phyloP scores from a whole-genome alignment of 2,329 filamentous ascomycete genomes.

The Alternaria gaisen region DNA sequence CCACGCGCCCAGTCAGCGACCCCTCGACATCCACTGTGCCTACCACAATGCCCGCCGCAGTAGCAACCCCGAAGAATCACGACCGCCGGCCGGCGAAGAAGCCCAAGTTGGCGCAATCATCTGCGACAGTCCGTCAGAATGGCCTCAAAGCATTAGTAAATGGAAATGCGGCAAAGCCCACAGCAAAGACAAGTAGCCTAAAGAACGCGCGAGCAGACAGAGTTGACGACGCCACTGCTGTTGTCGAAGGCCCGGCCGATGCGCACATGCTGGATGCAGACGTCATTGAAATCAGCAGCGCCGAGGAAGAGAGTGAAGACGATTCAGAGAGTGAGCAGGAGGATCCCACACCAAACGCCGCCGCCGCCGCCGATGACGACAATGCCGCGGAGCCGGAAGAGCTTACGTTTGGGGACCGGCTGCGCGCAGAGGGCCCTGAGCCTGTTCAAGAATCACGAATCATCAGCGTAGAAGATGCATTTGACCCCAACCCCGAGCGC shows the following conservation, averaged over 20 bases:
- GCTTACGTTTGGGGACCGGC: conserved; percentile 87
- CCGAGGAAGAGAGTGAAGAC: conserved; percentile 53
- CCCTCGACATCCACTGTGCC: neutral
- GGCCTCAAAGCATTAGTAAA: conserved; percentile 47
- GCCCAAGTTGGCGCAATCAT: conserved; percentile 45
- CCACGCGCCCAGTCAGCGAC: neutral
- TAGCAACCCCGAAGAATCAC: conserved; percentile 36
- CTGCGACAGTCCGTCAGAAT: conserved; percentile 31
- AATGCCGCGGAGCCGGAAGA: conserved; percentile 57
- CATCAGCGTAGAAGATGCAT: conserved; percentile 76
- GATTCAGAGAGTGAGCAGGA: conserved; percentile 41
- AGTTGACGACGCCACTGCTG: conserved; percentile 66
- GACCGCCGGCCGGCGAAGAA: conserved; percentile 50
- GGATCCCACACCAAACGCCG: conserved; percentile 27
- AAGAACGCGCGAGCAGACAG: conserved; percentile 61
- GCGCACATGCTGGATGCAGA: conserved; percentile 50
- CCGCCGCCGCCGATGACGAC: conserved; percentile 39
- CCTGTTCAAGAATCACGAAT: conserved; percentile 52
- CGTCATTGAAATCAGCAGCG: conserved; percentile 60
- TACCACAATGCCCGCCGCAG: conserved; percentile 43
- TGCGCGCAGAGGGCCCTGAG: conserved; percentile 68
- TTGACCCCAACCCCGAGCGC: conserved; percentile 55
- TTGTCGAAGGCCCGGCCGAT: conserved; percentile 60
- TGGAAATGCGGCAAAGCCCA: conserved; percentile 47
- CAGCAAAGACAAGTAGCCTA: conserved; percentile 62